Evolutionary conservation across 768 basidiomycete genomes (phyloP).

Genomic region (Pleurotus sapidus): DNA sequence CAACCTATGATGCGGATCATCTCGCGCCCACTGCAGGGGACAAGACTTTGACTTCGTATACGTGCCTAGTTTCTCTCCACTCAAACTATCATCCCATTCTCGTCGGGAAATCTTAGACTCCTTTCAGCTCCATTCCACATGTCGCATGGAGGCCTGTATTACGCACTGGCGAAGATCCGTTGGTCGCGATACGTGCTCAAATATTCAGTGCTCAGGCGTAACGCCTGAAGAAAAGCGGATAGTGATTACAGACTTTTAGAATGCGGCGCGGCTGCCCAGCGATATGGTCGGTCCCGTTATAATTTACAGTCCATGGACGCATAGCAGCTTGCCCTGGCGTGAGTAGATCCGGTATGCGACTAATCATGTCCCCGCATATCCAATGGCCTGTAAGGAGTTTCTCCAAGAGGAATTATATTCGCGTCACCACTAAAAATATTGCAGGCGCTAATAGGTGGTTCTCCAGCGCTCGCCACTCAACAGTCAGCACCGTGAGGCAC

Average conservation of each 20-base stretch:
- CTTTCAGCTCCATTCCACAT: not conserved
- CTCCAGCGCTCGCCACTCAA: not conserved
- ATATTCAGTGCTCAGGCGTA: too few relatives aligned
- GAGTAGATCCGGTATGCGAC: not conserved
- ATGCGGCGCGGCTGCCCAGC: not conserved
- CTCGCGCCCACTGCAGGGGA: not conserved
- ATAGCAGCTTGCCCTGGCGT: not conserved
- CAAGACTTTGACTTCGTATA: too few relatives aligned
- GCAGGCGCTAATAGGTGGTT: not conserved
- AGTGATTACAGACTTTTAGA: not conserved
- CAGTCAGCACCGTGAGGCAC: not conserved
- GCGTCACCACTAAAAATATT: not conserved
- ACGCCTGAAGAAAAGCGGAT: not conserved
- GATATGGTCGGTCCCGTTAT: not conserved
- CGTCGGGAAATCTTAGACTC: not conserved
- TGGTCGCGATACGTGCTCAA: not conserved
- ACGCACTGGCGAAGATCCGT: not conserved
- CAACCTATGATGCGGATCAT: slow-evolving; percentile 4
- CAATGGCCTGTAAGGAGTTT: not conserved
- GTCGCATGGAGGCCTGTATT: too few relatives aligned
- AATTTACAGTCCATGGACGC: not conserved
- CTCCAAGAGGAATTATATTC: not conserved
- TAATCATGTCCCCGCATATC: not conserved
- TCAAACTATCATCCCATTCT: not conserved
- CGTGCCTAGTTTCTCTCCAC: not conserved